Base-by-base conservation (phyloP, 2,329 filamentous ascomycete genomes). In the Ceratocystis harringtonii region DNA sequence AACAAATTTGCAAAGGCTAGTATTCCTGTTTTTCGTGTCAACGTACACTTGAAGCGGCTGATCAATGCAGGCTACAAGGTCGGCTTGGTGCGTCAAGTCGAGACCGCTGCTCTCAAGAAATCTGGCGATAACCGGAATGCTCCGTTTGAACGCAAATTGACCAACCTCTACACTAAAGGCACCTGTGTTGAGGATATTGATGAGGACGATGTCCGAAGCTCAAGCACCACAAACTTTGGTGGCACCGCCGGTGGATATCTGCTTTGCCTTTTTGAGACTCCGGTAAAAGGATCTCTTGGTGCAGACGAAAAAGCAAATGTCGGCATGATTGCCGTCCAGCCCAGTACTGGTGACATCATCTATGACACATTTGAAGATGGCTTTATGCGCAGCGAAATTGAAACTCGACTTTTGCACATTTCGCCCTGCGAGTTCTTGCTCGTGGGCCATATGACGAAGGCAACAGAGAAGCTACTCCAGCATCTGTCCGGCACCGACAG, bases 341-440 rank as follows among this genome's bases (percentile, higher is more conserved):
- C 94, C 7, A 89, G 90, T 0, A 99, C 94, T 0, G 94, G 94
- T 65, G 92, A 97, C 73, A 90, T 99, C 70, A 88, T 97, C 65
- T 95, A 96, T 71, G 94, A 99, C 72, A 86, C 87, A 67, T 99
- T 99, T 70, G 90, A 97, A 70, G 94, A 99, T 72, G 91, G 92
- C 1, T 97, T 97, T 76, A 96, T 99, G 92, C 82, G 94, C 61
- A 91, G 87, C 71, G 94, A 99, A 73, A 88, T 99, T 43, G 94
- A 99, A 76, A 99, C 94, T 0, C 80, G 94, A n/a, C 78, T 99
- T 30, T 78, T 99, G 36, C 94, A 99, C 73, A 95, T 99, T 69
- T 90, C 92, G 0, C 94, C 94, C 0, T 96, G 92, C 75, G 94
- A 99, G 74, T 90, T 99, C 68, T 80, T 99, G 41, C 88, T 99